Conservation (phyloP, 78 protist genomes). For the Dictyostelium capitatum region DNA sequence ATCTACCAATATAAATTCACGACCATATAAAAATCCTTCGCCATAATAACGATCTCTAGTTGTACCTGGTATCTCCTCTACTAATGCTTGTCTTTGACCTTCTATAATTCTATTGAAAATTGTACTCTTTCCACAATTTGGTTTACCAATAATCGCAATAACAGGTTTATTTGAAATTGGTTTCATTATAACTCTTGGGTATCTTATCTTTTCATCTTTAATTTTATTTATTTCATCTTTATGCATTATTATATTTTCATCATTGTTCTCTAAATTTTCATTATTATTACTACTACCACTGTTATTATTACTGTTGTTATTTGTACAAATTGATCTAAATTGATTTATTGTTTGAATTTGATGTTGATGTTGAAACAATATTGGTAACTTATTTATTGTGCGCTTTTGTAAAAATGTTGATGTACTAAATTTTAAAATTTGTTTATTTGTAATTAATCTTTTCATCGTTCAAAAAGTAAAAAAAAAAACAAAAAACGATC, state of each 20-base stretch:
- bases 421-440: no score
- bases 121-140: conserved; percentile 91
- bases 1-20: conserved; percentile 75
- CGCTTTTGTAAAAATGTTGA: no score
- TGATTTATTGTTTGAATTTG: no score
- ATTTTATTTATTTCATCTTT: not conserved
- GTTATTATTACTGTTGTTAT: not conserved
- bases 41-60: conserved; percentile 82
- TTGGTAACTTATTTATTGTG: no score
- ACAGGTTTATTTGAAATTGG: conserved; percentile 56
- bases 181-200: conserved; percentile 41
- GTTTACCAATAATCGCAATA: conserved; percentile 85
- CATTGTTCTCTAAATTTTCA: not conserved
- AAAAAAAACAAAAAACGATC: no score
- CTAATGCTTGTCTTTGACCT: conserved; percentile 72
- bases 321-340: not conserved
- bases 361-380: no score
- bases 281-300: not conserved
- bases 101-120: conserved; percentile 76
- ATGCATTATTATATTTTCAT: not conserved
- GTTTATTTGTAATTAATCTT: not conserved
- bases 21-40: conserved; percentile 48
- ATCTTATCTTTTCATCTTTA: not conserved
- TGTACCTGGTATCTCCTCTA: conserved; percentile 78
- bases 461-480: not conserved